Evolutionary conservation across 768 basidiomycete genomes (phyloP).

Genomic region (Tylopilus felleus): DNA sequence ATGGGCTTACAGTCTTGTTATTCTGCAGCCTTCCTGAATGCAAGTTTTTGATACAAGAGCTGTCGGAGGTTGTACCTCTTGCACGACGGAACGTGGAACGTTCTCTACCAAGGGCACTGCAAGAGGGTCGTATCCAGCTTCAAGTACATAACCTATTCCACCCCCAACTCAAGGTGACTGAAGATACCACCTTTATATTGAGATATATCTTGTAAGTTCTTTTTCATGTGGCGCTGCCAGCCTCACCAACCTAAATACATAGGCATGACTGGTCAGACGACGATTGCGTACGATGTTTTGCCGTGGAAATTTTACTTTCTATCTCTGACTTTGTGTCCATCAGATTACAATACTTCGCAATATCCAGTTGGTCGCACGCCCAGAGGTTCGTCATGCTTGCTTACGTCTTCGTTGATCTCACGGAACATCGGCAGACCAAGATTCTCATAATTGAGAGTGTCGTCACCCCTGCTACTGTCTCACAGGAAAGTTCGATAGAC

Average conservation of each 20-base stretch:
- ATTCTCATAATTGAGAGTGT: conserved; percentile 1
- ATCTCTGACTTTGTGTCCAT: background rate
- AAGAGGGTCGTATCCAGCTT: conserved; percentile 1
- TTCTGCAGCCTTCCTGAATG: background rate
- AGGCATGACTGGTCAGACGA: conserved; percentile 3
- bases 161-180: background rate
- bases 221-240: background rate
- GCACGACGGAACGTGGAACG: background rate
- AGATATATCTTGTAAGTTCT: background rate
- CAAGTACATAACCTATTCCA: background rate
- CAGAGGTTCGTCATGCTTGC: background rate
- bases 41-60: background rate
- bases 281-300: background rate
- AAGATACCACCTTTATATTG: background rate
- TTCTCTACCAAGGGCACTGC: background rate
- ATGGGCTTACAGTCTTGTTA: no score
- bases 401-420: background rate
- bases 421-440: background rate
- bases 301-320: background rate
- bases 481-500: background rate
- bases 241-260: background rate
- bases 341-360: background rate
- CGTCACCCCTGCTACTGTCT: background rate
- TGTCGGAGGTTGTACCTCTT: background rate
- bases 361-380: background rate